A percentile compares a stretch with the other conserved stretches of the same genome.
Evolutionary conservation across 306 rosid species (phyloP).

Genomic region (Pueraria montana): DNA sequence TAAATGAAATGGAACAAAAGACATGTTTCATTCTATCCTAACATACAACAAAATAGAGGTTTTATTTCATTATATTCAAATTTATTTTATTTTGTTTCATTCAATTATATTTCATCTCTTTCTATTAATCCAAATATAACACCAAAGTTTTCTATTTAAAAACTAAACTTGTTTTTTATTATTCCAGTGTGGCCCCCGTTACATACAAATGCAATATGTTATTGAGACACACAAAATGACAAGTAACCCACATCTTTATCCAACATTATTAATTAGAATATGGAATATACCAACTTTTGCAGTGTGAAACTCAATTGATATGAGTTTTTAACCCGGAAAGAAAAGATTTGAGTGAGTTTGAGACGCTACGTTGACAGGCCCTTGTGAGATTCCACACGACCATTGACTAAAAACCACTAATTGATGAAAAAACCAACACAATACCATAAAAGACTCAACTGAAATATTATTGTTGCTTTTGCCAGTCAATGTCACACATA

Average conservation of each 20-base stretch:
- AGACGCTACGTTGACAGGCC: slow-evolving; percentile 46
- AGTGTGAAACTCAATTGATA: slow-evolving; percentile 31
- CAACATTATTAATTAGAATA: neutral
- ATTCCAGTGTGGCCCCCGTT: neutral
- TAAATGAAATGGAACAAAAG: too few species aligned
- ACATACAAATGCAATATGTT: neutral
- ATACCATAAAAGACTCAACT: neutral
- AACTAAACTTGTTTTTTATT: neutral
- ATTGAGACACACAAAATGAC: neutral
- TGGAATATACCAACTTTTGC: neutral
- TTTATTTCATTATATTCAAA: too few species aligned
- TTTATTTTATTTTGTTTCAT: too few species aligned
- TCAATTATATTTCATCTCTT: too few species aligned
- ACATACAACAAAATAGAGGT: too few species aligned
- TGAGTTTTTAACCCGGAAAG: neutral
- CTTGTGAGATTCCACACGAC: slow-evolving; percentile 21
- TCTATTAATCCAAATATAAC: too few species aligned
- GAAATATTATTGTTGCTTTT: neutral
- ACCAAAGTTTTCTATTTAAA: neutral
- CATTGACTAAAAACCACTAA: slow-evolving; percentile 41
- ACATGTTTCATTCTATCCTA: neutral
- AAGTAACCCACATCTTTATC: neutral
- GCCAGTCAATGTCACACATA: slow-evolving; percentile 17
- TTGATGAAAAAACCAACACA: neutral
- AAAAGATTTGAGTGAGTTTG: slow-evolving; percentile 10